Evolutionary conservation across 1,284 basidiomycete genomes (phyloP), one percentile per base, ranked within the genome.

Genomic region (Golubevia pallescens): DNA sequence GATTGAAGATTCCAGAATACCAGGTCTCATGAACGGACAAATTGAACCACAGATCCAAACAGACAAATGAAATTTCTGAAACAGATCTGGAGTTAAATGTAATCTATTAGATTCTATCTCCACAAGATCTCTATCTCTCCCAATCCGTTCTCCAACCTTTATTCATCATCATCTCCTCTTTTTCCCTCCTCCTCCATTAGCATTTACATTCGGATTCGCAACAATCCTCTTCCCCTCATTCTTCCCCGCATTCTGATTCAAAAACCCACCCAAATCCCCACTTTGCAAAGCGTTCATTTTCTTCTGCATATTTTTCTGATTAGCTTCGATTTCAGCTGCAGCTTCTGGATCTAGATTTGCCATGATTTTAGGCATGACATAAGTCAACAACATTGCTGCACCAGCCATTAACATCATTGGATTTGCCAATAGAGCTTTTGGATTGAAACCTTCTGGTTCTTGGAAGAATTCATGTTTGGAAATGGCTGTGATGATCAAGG

Each of bases 211-310:
- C n/a, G n/a, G n/a, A n/a, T n/a, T 28, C 28, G 28, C 28, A 28
- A 28, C 28, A 28, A 28, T 28, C 28, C 28, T 28, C 28, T 28
- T 28, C 28, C 28, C 28, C 28, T 28, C 28, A 28, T 28, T 28
- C 28, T 28, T 28, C 28, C 28, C 28, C 28, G 28, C 13, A 13
- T 74, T 69, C 28, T 67, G 68, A 52, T 65, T 66, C 42, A 75
- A 58, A n/a, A 75, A 58, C 14, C 64, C 65, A 1, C 69, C 68
- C n/a, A 75, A 57, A 38, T 75, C 71, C 51, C 74, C 74, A 2
- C 65, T 67, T 58, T 76, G 74, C 4, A 76, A 61, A 10, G 74
- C 74, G 10, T 68, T 67, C 34, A 76, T 24, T 52, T 72, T 70
- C 57, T 73, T 70, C 58, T 76, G 69, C 66, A 76, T 73, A n/a